Evolutionary conservation across 2,329 filamentous ascomycete genomes (phyloP), one percentile per base, ranked within the genome.

Genomic region (Phoma herbarum): DNA sequence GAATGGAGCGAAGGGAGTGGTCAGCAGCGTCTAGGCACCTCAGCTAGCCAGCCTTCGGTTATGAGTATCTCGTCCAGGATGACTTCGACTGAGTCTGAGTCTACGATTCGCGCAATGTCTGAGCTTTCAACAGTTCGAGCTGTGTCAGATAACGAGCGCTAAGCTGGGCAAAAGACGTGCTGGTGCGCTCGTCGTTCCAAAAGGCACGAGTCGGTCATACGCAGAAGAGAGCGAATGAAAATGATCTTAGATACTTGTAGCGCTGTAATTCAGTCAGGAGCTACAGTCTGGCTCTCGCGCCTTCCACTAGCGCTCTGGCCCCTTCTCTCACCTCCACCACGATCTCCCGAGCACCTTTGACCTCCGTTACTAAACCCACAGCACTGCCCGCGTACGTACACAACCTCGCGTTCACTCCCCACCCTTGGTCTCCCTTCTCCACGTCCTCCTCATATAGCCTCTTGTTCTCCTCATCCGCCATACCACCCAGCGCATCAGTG

Each of bases 371-470:
- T 60, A 89, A 75, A 0, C 87, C 87, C 14, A 89, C 83, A 0
- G 82, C 86, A 20, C 84, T 84, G 4, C 87, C 87, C 14, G 85
- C 86, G 79, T 88, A 90, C 10, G 85, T 85, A 4, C 85, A 86
- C 77, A 88, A 77, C 58, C 86, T 79, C 4, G 81, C 85, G 10
- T 70, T 54, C 28, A 64, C 46, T 0, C 23, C 85, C 85, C 83
- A 84, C 83, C 47, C 84, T 79, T 16, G 72, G 72, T 86, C 83
- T 2, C 83, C 84, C 54, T 75, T 78, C 66, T 79, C 72, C 67
- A 83, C 66, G 37, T 85, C 85, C 62, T 81, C 75, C 31, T 80
- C 71, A 71, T 82, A 82, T 59, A 80, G 58, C 52, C 66, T 73
- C 67, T 77, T 79, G 47, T 82, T 82, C 61, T 81, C 79, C 44